Percentiles rank a stretch among this genome's conserved stretches.
phyloP scores from a whole-genome alignment of 129 eudicot species.

The Helianthus tuberosus region DNA sequence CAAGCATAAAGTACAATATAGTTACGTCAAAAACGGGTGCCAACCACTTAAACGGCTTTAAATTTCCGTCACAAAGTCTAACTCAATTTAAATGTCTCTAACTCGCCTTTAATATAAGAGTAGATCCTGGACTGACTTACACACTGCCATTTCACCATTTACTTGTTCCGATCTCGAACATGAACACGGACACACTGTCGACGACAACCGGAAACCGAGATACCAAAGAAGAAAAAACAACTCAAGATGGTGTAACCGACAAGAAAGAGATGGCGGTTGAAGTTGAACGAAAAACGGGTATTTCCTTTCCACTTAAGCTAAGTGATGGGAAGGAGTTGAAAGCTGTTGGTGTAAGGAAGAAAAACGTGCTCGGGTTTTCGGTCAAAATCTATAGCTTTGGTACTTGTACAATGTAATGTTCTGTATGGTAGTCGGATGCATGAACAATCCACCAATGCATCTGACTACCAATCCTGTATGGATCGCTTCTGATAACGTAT shows the following conservation, averaged over 20 bases:
- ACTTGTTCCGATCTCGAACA: constrained; percentile 3
- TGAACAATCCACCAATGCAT: constrained; percentile 15
- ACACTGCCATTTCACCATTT: background rate
- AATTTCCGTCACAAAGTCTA: constrained; percentile 10
- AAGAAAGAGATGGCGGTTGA: constrained; percentile 41
- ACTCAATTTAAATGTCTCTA: constrained; percentile 14
- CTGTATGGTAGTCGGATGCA: background rate
- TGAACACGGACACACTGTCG: constrained; percentile 14
- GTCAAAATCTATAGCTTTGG: constrained; percentile 63
- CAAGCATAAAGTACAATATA: background rate
- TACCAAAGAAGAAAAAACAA: constrained; percentile 1
- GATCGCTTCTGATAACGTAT: background rate
- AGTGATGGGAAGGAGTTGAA: constrained; percentile 60
- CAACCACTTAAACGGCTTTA: background rate
- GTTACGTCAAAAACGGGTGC: background rate
- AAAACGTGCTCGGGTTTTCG: constrained; percentile 58
- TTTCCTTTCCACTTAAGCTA: constrained; percentile 49
- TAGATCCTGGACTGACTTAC: background rate
- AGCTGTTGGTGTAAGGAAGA: constrained; percentile 65
- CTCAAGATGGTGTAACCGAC: background rate
- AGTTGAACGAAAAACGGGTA: constrained; percentile 55
- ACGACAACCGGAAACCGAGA: background rate
- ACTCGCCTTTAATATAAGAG: background rate
- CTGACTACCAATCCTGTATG: background rate
- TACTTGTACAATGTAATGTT: constrained; percentile 27